Evolutionary conservation across 805 yeast genomes (phyloP), one percentile per base, ranked within the genome.

Genomic region (Wickerhamiella siamensis): DNA sequence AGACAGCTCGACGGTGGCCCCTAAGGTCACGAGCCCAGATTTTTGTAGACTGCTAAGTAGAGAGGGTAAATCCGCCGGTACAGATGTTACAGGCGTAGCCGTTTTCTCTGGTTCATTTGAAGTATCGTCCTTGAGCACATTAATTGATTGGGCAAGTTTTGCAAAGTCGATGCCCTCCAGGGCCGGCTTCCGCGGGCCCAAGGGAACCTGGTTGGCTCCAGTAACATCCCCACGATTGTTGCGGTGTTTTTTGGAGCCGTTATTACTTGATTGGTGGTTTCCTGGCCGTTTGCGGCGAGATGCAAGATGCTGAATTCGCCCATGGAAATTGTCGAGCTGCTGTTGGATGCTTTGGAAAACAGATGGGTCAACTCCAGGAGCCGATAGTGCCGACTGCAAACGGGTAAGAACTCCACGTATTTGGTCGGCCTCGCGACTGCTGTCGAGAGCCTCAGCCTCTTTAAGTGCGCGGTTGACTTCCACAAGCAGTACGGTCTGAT

Each of bases 331-430:
- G 18, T 52, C 57, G 41, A 61, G 43, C 31, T 59, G 59, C 17
- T 46, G 47, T 36, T 57, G 59, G 10, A 61, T 51, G 18, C 46
- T 43, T 2, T 56, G 55, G 18, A 61, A 45, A 15, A 41, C 44
- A 4, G 44, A 43, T 4, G 58, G 52, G 18, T 60, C 60, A 8
- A 58, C 50, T 2, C 49, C 36, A 9, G 51, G 51, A 4, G 55
- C 56, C n/a, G 56, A 47, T 20, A 60, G 45, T 9, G 51, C 51
- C 6, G 42, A 47, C 37, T 54, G 55, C 15, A 58, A 43, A 26
- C 61, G 60, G 21, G 43, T 49, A 31, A 61, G 44, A 5, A 51
- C 52, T 9, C 50, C 53, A 20, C 55, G 38, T 44, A 58, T 64
- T 21, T 51, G 45, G 39, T 54, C 54, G 21, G 56, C 59, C 12